Percentiles rank a stretch among this genome's conserved stretches.
Evolutionary conservation across 257 asterid genomes (phyloP).

Genomic region (Echium plantagineum): DNA sequence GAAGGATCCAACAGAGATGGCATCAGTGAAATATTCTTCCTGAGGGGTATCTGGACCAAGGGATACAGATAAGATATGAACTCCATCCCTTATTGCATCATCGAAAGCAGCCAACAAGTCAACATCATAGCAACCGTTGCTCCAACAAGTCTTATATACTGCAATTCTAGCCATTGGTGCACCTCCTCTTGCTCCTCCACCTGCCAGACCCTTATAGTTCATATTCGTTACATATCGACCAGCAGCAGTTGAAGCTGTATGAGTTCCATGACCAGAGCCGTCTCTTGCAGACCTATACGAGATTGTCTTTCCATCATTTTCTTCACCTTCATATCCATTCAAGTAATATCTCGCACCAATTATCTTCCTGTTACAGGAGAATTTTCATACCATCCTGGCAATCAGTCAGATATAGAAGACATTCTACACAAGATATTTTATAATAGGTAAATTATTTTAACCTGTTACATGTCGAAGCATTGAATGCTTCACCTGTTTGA

Average conservation of each 20-base stretch:
- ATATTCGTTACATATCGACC: slow-evolving; percentile 64
- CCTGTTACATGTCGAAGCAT: slow-evolving; percentile 84
- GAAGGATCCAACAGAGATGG: slow-evolving; percentile 83
- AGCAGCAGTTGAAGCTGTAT: slow-evolving; percentile 91
- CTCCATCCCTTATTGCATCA: slow-evolving; percentile 85
- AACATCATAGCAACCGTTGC: slow-evolving; percentile 71
- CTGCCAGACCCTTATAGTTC: slow-evolving; percentile 73
- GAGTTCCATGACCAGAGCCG: slow-evolving; percentile 80
- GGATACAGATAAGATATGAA: slow-evolving; percentile 64
- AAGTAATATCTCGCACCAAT: slow-evolving; percentile 87
- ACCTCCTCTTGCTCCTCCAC: slow-evolving; percentile 90
- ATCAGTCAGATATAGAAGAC: background rate
- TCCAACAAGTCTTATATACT: slow-evolving; percentile 82
- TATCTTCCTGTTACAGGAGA: slow-evolving; percentile 50
- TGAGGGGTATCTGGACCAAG: slow-evolving; percentile 77
- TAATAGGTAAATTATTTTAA: slow-evolving; percentile 14
- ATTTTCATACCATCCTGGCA: background rate
- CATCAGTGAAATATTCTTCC: slow-evolving; percentile 72
- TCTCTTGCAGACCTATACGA: slow-evolving; percentile 72
- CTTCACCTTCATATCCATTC: slow-evolving; percentile 76
- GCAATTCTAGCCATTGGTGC: slow-evolving; percentile 92
- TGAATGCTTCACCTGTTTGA: slow-evolving; percentile 82
- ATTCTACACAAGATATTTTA: background rate
- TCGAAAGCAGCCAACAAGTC: slow-evolving; percentile 94
- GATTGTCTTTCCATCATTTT: slow-evolving; percentile 29